Conservation (phyloP, 1,139 yeast species). For the Hemisphaericaspora xylanilytica region DNA sequence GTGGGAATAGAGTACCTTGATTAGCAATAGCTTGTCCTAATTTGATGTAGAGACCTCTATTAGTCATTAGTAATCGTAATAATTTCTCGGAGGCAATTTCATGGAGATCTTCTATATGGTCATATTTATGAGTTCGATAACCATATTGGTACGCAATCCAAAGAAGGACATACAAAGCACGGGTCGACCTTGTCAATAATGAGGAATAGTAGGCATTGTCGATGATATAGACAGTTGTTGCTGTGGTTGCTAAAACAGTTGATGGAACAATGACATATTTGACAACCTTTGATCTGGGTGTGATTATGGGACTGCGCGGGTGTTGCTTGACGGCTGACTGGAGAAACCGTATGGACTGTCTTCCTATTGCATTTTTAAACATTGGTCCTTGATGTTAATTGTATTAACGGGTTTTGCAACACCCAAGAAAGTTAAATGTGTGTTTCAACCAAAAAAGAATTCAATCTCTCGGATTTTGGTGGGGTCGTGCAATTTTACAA, state of each 20-base stretch:
- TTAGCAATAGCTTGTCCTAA: slow-evolving; percentile 75
- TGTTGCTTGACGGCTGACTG: too few relatives aligned
- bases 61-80: slow-evolving; percentile 48
- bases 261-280: slow-evolving; percentile 7
- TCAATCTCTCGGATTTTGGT: too few relatives aligned
- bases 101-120: slow-evolving; percentile 51
- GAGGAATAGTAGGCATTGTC: slow-evolving; percentile 49
- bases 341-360: too few relatives aligned
- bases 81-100: slow-evolving; percentile 57
- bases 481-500: too few relatives aligned
- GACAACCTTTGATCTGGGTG: not conserved
- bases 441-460: too few relatives aligned
- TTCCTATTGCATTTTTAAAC: too few relatives aligned
- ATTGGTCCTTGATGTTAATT: not conserved
- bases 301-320: too few relatives aligned
- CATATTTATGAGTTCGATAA: slow-evolving; percentile 41
- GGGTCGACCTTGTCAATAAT: slow-evolving; percentile 48
- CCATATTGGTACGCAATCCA: slow-evolving; percentile 63
- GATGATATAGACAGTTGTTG: slow-evolving; percentile 25
- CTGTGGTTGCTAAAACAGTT: slow-evolving; percentile 9
- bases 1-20: slow-evolving; percentile 66
- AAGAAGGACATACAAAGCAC: slow-evolving; percentile 49
- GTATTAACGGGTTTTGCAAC: too few relatives aligned
- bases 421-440: too few relatives aligned
- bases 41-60: slow-evolving; percentile 74